phyloP scores from a whole-genome alignment of 495 filamentous ascomycete species.

The Aspergillus egyptiacus region DNA sequence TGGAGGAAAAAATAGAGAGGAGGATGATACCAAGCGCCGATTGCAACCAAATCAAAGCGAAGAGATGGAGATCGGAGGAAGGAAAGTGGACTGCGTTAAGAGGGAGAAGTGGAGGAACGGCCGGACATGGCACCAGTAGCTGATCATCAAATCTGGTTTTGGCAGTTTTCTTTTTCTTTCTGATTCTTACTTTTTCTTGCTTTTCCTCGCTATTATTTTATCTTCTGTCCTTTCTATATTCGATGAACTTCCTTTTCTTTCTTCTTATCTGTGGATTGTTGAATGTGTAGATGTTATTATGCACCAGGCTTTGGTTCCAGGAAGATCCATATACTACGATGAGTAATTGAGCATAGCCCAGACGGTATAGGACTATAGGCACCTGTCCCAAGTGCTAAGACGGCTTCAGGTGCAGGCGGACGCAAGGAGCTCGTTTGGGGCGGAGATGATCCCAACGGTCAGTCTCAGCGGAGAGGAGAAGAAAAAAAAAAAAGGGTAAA shows the following conservation, averaged over 20 bases:
- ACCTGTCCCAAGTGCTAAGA: background rate
- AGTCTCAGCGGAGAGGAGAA: slow-evolving; percentile 14
- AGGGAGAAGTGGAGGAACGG: slow-evolving; percentile 19
- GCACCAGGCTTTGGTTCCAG: no score
- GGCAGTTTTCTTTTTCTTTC: slow-evolving; percentile 5
- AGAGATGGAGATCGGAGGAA: slow-evolving; percentile 14
- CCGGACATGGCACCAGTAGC: slow-evolving; percentile 26
- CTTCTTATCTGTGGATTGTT: background rate
- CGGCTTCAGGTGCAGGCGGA: slow-evolving; percentile 5
- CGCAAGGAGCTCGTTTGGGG: slow-evolving; percentile 12
- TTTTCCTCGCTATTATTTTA: no score
- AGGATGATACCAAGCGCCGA: background rate
- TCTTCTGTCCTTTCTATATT: background rate
- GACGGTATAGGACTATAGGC: background rate
- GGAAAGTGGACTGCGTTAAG: slow-evolving; percentile 8
- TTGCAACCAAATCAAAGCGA: slow-evolving; percentile 8
- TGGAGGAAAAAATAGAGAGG: slow-evolving; percentile 8
- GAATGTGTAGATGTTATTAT: no score
- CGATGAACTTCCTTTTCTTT: slow-evolving; percentile 4
- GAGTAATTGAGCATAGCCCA: no score
- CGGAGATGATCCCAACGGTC: slow-evolving; percentile 14
- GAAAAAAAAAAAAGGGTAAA: no score
- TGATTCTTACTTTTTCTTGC: slow-evolving; percentile 4
- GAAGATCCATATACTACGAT: no score
- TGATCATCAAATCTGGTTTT: slow-evolving; percentile 12